These are phyloP conservation scores for Citrus australasica DNA, from an alignment of 345 rosid species.

Conservation along the genomic window DNA sequence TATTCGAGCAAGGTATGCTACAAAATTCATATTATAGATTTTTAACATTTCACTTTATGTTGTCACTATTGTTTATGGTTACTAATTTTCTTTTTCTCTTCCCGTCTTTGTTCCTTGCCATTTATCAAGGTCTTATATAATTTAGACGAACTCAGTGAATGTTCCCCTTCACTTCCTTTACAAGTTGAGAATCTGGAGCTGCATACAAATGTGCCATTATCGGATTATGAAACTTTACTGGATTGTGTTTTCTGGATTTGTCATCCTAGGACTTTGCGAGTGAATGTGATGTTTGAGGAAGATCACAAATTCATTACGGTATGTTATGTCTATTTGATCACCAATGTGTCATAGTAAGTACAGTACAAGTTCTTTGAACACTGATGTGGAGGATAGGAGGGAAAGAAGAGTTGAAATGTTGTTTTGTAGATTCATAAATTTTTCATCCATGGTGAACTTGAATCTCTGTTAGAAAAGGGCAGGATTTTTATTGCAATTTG, in stretches of 20 bases:
- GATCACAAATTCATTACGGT: not conserved
- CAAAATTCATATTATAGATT: not conserved
- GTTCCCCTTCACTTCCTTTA: not conserved
- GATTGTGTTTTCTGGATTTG: not conserved
- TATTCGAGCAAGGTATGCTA: not conserved
- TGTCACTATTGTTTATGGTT: not conserved
- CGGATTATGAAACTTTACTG: not conserved
- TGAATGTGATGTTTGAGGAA: not conserved
- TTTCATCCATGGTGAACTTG: too few relatives aligned
- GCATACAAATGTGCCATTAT: not conserved
- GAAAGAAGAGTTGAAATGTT: too few relatives aligned
- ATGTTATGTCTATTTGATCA: not conserved
- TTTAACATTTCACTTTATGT: not conserved
- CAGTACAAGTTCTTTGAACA: too few relatives aligned
- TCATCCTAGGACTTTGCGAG: not conserved
- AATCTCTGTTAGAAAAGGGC: too few relatives aligned
- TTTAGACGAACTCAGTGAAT: not conserved
- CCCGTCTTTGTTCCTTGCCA: not conserved
- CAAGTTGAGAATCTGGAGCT: not conserved
- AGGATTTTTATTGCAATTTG: too few relatives aligned
- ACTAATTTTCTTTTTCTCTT: not conserved
- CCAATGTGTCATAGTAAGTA: not conserved
- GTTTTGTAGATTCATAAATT: too few relatives aligned
- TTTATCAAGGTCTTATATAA: not conserved
- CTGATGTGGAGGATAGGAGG: too few relatives aligned